A percentile compares a stretch with the other conserved stretches of the same genome.
Evolutionary conservation across 2,329 filamentous ascomycete genomes (phyloP).

Genomic region (Escovopsis weberi): DNA sequence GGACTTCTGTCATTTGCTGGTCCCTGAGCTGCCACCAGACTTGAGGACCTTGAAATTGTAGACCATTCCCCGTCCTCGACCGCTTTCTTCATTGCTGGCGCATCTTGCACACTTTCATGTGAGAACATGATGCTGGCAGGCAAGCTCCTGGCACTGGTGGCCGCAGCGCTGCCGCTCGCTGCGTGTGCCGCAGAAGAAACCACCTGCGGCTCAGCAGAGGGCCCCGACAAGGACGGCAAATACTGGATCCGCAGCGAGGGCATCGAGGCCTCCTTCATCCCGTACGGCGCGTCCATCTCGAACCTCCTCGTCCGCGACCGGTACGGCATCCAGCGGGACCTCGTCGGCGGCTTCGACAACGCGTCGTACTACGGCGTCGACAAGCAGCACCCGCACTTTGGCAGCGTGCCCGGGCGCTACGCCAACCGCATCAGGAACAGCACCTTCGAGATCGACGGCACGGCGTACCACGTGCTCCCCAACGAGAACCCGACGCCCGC

Average conservation of each 20-base stretch:
- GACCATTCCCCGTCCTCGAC: too few relatives aligned
- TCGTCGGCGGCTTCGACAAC: slow-evolving; percentile 64
- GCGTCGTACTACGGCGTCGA: slow-evolving; percentile 55
- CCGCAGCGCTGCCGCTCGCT: slow-evolving; percentile 7
- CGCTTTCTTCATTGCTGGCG: too few relatives aligned
- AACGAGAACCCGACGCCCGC: slow-evolving; percentile 46
- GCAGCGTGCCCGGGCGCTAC: slow-evolving; percentile 60
- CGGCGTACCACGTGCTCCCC: slow-evolving; percentile 40
- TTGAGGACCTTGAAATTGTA: too few relatives aligned
- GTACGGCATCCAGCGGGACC: slow-evolving; percentile 52
- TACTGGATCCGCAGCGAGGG: slow-evolving; percentile 56
- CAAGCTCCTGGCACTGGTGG: slow-evolving; percentile 6
- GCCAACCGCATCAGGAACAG: slow-evolving; percentile 72
- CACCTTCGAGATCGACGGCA: slow-evolving; percentile 53
- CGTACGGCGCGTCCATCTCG: slow-evolving; percentile 60
- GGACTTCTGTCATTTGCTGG: background rate
- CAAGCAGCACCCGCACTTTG: slow-evolving; percentile 54
- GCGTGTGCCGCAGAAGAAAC: slow-evolving; percentile 5
- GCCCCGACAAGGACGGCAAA: slow-evolving; percentile 47
- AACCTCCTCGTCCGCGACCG: slow-evolving; percentile 58
- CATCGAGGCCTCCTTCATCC: slow-evolving; percentile 55
- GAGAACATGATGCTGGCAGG: slow-evolving; percentile 11
- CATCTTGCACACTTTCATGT: too few relatives aligned
- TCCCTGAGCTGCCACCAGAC: too few relatives aligned
- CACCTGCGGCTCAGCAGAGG: slow-evolving; percentile 5